Base-by-base conservation (phyloP, 1,284 basidiomycete species). In the Cryptococcus depauperatus region DNA sequence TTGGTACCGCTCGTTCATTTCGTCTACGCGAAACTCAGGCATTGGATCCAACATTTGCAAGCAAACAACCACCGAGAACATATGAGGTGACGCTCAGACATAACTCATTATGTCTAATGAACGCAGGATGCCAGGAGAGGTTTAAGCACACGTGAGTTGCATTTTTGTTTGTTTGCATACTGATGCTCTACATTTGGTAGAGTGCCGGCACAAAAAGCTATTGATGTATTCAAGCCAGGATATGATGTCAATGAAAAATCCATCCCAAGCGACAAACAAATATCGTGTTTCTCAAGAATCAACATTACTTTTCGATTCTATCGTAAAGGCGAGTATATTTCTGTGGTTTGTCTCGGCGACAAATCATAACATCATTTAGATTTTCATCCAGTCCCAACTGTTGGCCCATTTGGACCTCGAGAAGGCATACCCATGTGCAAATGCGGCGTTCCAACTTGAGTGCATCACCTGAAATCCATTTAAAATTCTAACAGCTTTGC, bases 31-130 rank as follows among this genome's bases (percentile, higher is more conserved):
- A 55, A 23, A 63, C 58, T 0, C 55, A 55, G 19, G 35, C 61
- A 2, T 51, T 56, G 9, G 64, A 67, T 40, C 47, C 56, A 13
- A 44, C 51, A 3, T 61, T 46, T 21, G 84, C 87, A 56, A 72
- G 84, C 16, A 16, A 76, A 77, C 44, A 77, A 8, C 58, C 60
- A 3, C 54, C 83, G 1, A 76, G 81, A 52, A 93, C 89, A 0
- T 91, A 84, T 68, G 87, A 91, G 63, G 77, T 93, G 19, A 80
- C 82, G 10, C 70, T 95, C 21, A 69, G 79, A 5, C 90, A 95
- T 61, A 95, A 95, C 62, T 86, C 84, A 23, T 81, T 90, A 52
- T 75, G 79, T n/a, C 84, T 93, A 57, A 96, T 96, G 91, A 85
- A 91, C 55, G 85, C 85, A 0, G 83, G 84, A 1, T 84, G 82